Percentiles rank a stretch among this genome's conserved stretches.
phyloP scores from a whole-genome alignment of 1,139 yeast species.

The Lodderomyces margitis region DNA sequence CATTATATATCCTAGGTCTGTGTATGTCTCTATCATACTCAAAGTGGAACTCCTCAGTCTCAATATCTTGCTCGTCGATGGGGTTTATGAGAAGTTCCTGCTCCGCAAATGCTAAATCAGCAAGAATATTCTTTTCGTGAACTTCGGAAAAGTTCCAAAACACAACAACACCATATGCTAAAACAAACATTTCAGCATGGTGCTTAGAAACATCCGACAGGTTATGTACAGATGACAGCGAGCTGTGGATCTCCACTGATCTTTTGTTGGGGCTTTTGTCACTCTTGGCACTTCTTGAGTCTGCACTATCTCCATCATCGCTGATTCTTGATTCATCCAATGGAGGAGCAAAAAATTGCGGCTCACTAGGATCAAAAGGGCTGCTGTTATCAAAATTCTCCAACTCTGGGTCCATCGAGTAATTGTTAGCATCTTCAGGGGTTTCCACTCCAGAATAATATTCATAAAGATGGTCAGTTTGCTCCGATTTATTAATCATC shows the following conservation, averaged over 20 bases:
- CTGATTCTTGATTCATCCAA: conserved; percentile 19
- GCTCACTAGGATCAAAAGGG: conserved; percentile 49
- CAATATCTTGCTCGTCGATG: conserved; percentile 84
- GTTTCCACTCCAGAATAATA: conserved; percentile 83
- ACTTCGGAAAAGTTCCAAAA: conserved; percentile 95
- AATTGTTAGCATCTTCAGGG: conserved; percentile 61
- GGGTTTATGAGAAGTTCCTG: conserved; percentile 66
- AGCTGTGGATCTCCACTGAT: conserved; percentile 2
- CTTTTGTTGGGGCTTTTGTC: conserved; percentile 1
- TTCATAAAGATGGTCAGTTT: conserved; percentile 86
- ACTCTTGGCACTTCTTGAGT: not conserved
- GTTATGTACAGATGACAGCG: conserved; percentile 8
- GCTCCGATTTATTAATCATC: conserved; percentile 76
- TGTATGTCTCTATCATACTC: conserved; percentile 80
- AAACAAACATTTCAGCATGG: conserved; percentile 83
- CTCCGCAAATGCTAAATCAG: conserved; percentile 82
- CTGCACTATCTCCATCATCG: conserved; percentile 17
- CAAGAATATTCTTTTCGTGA: conserved; percentile 89
- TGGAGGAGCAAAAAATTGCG: conserved; percentile 50
- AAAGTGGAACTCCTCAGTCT: conserved; percentile 92
- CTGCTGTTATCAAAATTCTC: conserved; percentile 33
- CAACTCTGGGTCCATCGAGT: conserved; percentile 48
- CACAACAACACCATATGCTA: conserved; percentile 91
- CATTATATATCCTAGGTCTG: conserved; percentile 89
- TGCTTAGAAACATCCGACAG: conserved; percentile 59